Base-by-base conservation (phyloP, 225 moss, liverwort and hornwort species). In the Takakia lepidozioides region DNA sequence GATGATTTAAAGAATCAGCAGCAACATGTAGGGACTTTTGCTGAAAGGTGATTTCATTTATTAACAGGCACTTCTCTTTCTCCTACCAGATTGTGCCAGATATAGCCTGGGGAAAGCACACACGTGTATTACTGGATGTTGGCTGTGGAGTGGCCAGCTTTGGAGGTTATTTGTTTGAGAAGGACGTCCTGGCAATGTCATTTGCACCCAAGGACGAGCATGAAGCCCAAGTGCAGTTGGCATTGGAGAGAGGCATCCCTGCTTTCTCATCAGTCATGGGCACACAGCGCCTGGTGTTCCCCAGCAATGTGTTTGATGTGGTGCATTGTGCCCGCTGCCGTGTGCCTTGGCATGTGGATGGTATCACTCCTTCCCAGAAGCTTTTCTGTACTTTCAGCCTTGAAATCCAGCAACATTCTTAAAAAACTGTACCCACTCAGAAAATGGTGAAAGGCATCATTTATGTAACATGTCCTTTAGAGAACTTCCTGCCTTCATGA, bases 311-410 rank as follows among this genome's bases (percentile, higher is more conserved):
- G 14, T 50, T 50, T 29, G 49, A 50, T 29, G 27, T 27, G 25
- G 49, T 50, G 49, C 49, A 50, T 50, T 50, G 49, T 50, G 49
- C 49, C 4, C 23, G 49, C 19, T 50, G 49, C 49, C 49, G 49
- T 18, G 49, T 50, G 25, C 49, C 25, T 1, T 50, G 49, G 49
- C 10, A 28, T 18, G 17, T 25, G 1, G 49, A 50, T 13, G 49
- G 26, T 29, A 32, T 32, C n/a, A n/a, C n/a, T n/a, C n/a, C n/a
- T n/a, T n/a, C n/a, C n/a, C n/a, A n/a, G n/a, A n/a, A n/a, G 32
- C 32, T 32, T 11, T 32, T 32, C 32, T 32, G 32, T 11, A 6
- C 32, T 32, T 11, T 32, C 32, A 32, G n/a, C n/a, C n/a, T n/a
- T n/a, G n/a, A n/a, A n/a, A n/a, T n/a, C n/a, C n/a, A n/a, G n/a